Evolutionary conservation across 1,284 basidiomycete species (phyloP).

Genomic region (Cutaneotrichosporon spelunceum): DNA sequence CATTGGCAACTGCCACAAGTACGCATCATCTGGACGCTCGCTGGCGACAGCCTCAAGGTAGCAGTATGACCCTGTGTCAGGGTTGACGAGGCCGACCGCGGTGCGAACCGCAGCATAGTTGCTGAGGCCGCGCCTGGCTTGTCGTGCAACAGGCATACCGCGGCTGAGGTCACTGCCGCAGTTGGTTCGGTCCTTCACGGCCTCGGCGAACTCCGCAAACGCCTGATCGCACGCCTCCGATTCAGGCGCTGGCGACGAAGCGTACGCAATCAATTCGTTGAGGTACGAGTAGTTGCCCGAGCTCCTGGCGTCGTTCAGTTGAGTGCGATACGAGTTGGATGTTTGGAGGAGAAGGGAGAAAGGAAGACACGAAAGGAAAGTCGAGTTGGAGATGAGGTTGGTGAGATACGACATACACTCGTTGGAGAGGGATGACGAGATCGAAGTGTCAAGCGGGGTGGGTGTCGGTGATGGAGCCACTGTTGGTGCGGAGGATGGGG

Average conservation of each 20-base stretch:
- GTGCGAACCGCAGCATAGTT: conserved; percentile 44
- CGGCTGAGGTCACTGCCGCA: conserved; percentile 39
- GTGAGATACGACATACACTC: conserved; percentile 69
- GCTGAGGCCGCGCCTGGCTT: conserved; percentile 38
- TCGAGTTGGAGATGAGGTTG: conserved; percentile 62
- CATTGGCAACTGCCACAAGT: conserved; percentile 44
- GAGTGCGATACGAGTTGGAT: conserved; percentile 57
- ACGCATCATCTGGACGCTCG: conserved; percentile 45
- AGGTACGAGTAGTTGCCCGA: conserved; percentile 62
- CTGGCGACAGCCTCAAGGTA: conserved; percentile 42
- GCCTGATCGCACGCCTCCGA: conserved; percentile 32
- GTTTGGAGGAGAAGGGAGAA: conserved; percentile 66
- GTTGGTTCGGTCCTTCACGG: conserved; percentile 32
- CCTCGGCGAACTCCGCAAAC: conserved; percentile 26
- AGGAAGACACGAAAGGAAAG: conserved; percentile 68
- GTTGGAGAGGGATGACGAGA: conserved; percentile 63
- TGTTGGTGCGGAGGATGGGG: background rate
- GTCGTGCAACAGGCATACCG: conserved; percentile 28
- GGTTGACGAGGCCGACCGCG: conserved; percentile 35
- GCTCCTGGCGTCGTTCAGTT: conserved; percentile 51
- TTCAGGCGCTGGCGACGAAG: conserved; percentile 27
- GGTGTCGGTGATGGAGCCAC: conserved; percentile 66
- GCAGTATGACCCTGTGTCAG: conserved; percentile 41
- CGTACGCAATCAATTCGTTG: conserved; percentile 59
- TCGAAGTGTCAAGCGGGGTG: conserved; percentile 65